A percentile compares a stretch with the other conserved stretches of the same genome.
phyloP scores from a whole-genome alignment of 1,284 basidiomycete species.

The Peniophora sp. region DNA sequence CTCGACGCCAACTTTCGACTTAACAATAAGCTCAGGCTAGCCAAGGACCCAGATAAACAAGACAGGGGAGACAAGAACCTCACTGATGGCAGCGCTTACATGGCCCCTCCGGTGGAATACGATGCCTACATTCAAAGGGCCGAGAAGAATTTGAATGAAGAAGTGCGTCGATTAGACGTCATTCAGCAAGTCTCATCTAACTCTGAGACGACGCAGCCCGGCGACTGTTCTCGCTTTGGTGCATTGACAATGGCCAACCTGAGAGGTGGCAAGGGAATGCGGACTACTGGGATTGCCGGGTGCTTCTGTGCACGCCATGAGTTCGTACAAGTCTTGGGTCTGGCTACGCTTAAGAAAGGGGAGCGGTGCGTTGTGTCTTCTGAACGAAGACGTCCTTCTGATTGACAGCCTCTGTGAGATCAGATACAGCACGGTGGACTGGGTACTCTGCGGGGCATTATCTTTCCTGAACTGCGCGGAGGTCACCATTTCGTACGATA shows the following conservation, averaged over 20 bases:
- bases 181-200: not conserved
- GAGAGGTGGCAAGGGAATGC: conserved; percentile 14
- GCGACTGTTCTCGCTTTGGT: conserved; percentile 8
- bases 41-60: too few relatives aligned
- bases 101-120: conserved; percentile 12
- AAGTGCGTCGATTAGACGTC: not conserved
- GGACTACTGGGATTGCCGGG: conserved; percentile 22
- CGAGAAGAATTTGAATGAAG: not conserved
- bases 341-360: conserved; percentile 29
- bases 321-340: conserved; percentile 19
- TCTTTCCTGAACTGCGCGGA: conserved; percentile 1
- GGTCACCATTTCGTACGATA: conserved; percentile 25
- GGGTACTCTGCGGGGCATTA: conserved; percentile 19
- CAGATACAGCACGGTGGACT: conserved; percentile 31
- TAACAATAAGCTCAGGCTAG: conserved; percentile 10
- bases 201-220: not conserved
- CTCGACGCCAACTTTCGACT: conserved; percentile 21
- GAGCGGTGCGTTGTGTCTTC: too few relatives aligned
- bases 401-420: not conserved
- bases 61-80: conserved; percentile 12
- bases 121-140: not conserved
- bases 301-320: conserved; percentile 26
- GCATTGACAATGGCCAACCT: conserved; percentile 20
- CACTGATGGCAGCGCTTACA: conserved; percentile 16
- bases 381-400: too few relatives aligned